Percentiles rank a stretch among this genome's conserved stretches.
These are phyloP conservation scores for Citrus trifoliata DNA, from an alignment of 345 rosid genomes.

Conservation along the genomic window DNA sequence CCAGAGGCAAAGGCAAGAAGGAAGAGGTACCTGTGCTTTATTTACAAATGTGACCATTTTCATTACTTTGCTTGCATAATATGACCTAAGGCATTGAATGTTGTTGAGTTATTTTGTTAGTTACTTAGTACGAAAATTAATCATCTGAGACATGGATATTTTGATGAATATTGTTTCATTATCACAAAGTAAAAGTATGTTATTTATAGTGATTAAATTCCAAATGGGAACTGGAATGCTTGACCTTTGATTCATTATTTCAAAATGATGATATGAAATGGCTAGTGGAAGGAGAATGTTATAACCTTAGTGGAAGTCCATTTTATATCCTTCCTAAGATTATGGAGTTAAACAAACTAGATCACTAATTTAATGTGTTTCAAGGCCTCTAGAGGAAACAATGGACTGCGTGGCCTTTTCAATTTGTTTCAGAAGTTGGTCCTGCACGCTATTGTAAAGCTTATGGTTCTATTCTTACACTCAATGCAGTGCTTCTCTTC, in stretches of 20 bases:
- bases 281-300: background rate
- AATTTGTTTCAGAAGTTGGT: background rate
- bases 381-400: background rate
- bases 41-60: background rate
- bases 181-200: background rate
- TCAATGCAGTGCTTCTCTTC: background rate
- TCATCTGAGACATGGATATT: background rate
- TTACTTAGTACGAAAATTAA: background rate
- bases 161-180: background rate
- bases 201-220: background rate
- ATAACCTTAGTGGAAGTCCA: background rate
- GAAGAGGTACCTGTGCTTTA: slow-evolving; percentile 42
- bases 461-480: background rate
- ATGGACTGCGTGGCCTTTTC: background rate
- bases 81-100: background rate
- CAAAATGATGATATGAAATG: background rate
- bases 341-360: background rate
- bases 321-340: background rate
- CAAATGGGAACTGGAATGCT: background rate
- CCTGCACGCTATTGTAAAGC: background rate
- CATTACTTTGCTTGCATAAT: background rate
- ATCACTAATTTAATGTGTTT: background rate
- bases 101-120: background rate
- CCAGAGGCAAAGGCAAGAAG: slow-evolving; percentile 41
- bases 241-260: background rate